Conservation (phyloP, 2,329 filamentous ascomycete genomes). For the Diplodia corticola region DNA sequence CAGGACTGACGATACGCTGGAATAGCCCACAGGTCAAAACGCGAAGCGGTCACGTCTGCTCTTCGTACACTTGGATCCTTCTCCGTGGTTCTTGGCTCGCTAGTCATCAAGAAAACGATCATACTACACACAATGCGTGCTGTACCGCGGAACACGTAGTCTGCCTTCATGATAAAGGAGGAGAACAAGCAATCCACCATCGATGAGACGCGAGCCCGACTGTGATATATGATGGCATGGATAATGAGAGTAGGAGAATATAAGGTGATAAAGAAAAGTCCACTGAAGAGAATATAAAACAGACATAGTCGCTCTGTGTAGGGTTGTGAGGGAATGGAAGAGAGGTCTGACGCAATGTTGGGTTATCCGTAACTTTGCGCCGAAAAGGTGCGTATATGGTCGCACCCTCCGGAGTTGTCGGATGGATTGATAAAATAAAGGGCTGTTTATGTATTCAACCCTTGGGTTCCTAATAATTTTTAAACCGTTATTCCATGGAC, state of each 20-base stretch:
- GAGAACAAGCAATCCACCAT: neutral
- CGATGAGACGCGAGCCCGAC: neutral
- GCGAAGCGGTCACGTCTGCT: neutral
- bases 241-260: neutral
- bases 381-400: too few species aligned
- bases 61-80: neutral
- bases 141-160: neutral
- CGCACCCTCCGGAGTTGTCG: too few species aligned
- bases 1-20: neutral
- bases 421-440: too few species aligned
- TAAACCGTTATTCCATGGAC: too few species aligned
- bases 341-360: too few species aligned
- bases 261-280: neutral
- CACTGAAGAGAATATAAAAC: too few species aligned
- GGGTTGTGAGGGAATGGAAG: too few species aligned
- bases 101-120: neutral
- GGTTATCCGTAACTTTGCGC: too few species aligned
- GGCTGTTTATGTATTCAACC: too few species aligned
- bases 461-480: too few species aligned
- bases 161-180: neutral
- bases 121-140: neutral
- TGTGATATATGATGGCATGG: neutral
- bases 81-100: neutral
- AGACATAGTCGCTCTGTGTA: too few species aligned
- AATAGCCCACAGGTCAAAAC: neutral